These are phyloP conservation scores for Trypanosoma melophagium DNA, from an alignment of 208 protist species.

Conservation along the genomic window DNA sequence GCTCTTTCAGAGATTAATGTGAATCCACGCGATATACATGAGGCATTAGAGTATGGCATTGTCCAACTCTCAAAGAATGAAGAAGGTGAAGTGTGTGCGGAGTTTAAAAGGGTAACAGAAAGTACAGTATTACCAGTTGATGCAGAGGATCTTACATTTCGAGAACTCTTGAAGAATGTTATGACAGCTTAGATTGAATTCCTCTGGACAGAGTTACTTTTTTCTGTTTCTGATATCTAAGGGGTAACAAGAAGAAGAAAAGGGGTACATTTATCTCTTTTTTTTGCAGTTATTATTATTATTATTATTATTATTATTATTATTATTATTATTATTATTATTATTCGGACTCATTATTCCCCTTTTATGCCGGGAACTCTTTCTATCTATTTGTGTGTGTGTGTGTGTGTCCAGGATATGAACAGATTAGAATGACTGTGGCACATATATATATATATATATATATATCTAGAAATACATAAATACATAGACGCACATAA, in stretches of 20 bases:
- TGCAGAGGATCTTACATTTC: slow-evolving; percentile 50
- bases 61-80: slow-evolving; percentile 78
- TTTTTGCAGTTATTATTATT: slow-evolving; percentile 13
- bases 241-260: no score
- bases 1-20: slow-evolving; percentile 19
- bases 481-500: no score
- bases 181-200: slow-evolving; percentile 35
- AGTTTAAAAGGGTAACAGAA: slow-evolving; percentile 69
- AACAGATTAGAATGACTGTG: no score
- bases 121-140: slow-evolving; percentile 67
- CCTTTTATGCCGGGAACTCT: background rate
- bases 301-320: slow-evolving; percentile 11
- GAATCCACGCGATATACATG: slow-evolving; percentile 21
- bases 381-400: no score
- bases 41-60: slow-evolving; percentile 73
- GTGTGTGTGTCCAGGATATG: no score
- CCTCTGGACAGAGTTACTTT: background rate
- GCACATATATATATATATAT: no score
- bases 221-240: background rate
- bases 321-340: slow-evolving; percentile 7
- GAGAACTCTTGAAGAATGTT: slow-evolving; percentile 55
- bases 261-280: no score
- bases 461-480: no score
- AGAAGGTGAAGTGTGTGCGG: slow-evolving; percentile 48
- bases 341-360: background rate